Conservation (phyloP, 257 asterid species). For the Orobanche coerulescens region DNA sequence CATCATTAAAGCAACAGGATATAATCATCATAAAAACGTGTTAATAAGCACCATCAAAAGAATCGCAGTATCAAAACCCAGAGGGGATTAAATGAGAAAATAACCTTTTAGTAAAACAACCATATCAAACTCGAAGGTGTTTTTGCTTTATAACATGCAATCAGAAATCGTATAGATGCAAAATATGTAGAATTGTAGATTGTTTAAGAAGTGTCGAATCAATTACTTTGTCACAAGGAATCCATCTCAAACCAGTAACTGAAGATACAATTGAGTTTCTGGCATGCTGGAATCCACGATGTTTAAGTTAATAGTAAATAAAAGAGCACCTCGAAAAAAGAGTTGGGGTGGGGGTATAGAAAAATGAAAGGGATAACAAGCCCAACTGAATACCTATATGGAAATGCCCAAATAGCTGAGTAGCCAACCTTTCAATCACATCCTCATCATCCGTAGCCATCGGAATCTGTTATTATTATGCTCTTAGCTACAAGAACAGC, state of each 20-base stretch:
- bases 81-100: neutral
- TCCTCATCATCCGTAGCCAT: slow-evolving; percentile 72
- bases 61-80: neutral
- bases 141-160: neutral
- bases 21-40: neutral
- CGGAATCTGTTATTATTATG: slow-evolving; percentile 52
- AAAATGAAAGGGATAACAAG: neutral
- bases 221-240: slow-evolving; percentile 1
- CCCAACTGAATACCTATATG: slow-evolving; percentile 47
- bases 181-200: slow-evolving; percentile 2
- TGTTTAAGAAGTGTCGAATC: neutral
- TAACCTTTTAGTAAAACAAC: neutral
- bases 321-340: neutral
- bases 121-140: neutral
- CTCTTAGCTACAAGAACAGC: slow-evolving; percentile 17
- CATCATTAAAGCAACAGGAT: neutral
- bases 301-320: slow-evolving; percentile 3
- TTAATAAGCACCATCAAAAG: neutral
- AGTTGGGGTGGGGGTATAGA: neutral
- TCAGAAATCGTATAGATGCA: neutral
- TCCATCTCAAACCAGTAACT: slow-evolving; percentile 16
- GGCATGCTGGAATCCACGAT: neutral
- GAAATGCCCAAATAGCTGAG: slow-evolving; percentile 73
- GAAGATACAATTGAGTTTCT: neutral
- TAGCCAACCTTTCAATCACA: slow-evolving; percentile 71